A percentile compares a stretch with the other conserved stretches of the same genome.
Conservation (phyloP, 2,329 filamentous ascomycete species). For the Monilinia fructicola region DNA sequence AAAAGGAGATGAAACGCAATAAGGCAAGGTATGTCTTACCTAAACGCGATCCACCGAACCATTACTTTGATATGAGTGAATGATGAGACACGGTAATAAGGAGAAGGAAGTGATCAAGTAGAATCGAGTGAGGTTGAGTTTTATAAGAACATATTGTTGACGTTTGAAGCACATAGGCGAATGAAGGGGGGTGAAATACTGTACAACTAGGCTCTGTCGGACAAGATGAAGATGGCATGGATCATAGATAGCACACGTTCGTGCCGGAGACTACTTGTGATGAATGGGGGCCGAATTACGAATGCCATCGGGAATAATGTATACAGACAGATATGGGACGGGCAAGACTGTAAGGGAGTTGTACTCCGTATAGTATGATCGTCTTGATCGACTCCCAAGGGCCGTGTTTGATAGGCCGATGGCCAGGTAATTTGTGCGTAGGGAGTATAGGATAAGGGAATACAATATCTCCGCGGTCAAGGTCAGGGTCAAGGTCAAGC, state of each 20-base stretch:
- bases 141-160: not conserved
- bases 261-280: too few relatives aligned
- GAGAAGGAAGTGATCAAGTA: not conserved
- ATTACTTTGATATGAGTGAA: not conserved
- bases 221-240: not conserved
- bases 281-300: not conserved
- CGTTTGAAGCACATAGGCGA: not conserved
- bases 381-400: not conserved
- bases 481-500: too few relatives aligned
- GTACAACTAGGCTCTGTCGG: too few relatives aligned
- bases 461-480: too few relatives aligned
- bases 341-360: not conserved
- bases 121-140: not conserved
- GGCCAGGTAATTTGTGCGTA: not conserved
- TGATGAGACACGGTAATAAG: not conserved
- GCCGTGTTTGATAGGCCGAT: not conserved
- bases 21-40: not conserved
- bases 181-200: not conserved
- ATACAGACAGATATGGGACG: not conserved
- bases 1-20: constrained; percentile 9
- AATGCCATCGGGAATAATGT: not conserved
- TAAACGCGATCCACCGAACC: not conserved
- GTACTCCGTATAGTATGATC: not conserved
- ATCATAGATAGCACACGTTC: too few relatives aligned
- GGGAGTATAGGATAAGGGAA: too few relatives aligned